phyloP scores from a whole-genome alignment of 352 stramenopile genomes.

The Discostella stelligera region DNA sequence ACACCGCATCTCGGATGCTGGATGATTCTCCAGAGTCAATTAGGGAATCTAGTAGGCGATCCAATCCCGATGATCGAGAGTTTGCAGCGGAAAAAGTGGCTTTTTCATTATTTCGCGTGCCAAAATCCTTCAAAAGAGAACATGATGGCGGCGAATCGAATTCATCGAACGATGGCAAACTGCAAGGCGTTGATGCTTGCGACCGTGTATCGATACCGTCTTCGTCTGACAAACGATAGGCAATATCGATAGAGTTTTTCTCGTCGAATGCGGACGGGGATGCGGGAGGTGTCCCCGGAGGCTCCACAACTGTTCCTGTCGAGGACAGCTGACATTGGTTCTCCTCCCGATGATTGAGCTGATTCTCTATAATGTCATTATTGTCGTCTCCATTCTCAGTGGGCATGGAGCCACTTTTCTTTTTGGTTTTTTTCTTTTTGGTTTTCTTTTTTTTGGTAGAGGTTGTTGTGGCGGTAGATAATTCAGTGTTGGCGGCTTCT shows the following conservation, averaged over 20 bases:
- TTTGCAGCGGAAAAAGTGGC: background rate
- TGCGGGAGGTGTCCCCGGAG: background rate
- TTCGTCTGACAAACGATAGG: too few species aligned
- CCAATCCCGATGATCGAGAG: background rate
- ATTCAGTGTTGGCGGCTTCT: background rate
- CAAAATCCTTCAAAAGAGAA: background rate
- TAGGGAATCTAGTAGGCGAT: conserved; percentile 17
- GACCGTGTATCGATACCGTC: too few species aligned
- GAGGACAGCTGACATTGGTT: conserved; percentile 2
- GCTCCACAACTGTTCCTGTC: background rate
- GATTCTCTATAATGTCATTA: background rate
- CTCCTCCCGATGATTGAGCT: background rate
- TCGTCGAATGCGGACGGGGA: background rate
- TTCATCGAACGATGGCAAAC: too few species aligned
- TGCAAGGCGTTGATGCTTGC: too few species aligned
- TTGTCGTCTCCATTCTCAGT: background rate
- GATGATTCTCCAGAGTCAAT: conserved; percentile 16
- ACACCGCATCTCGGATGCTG: background rate
- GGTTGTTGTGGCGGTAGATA: background rate
- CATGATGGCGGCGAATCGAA: too few species aligned
- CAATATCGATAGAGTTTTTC: too few species aligned
- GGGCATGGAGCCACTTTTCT: background rate
- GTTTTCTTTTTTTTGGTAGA: conserved; percentile 17
- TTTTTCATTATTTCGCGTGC: background rate
- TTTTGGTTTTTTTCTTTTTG: conserved; percentile 26